Percentiles rank a stretch among this genome's conserved stretches.
phyloP scores from a whole-genome alignment of 2,329 filamentous ascomycete genomes.

The Dryadomyces quercus-mongolicae region DNA sequence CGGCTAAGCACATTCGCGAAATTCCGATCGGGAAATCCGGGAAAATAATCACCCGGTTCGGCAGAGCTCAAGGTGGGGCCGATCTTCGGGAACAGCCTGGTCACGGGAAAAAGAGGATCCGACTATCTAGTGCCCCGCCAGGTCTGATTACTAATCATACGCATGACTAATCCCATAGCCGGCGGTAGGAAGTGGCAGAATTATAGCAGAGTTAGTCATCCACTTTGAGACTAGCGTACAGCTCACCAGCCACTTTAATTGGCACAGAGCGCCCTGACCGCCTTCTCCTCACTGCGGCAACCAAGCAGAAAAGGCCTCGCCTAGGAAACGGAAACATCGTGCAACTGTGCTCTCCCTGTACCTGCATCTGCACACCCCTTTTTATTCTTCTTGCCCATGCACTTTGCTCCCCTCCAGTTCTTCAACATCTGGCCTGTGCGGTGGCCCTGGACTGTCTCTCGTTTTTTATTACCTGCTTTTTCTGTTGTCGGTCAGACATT shows the following conservation, averaged over 20 bases:
- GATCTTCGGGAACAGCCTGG: too few relatives aligned
- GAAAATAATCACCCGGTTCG: too few relatives aligned
- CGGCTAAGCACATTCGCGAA: too few relatives aligned
- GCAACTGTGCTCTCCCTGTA: neutral
- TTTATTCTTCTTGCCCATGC: neutral
- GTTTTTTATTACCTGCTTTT: neutral
- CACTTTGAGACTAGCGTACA: neutral
- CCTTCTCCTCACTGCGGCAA: conserved; percentile 3
- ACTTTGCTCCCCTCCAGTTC: neutral
- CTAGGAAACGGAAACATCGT: neutral
- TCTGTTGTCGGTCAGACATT: too few relatives aligned
- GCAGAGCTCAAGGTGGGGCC: too few relatives aligned
- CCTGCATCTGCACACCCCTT: neutral
- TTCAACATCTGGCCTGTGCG: neutral
- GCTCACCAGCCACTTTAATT: neutral
- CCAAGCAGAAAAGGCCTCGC: neutral
- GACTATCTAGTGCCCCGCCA: too few relatives aligned
- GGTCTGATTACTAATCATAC: too few relatives aligned
- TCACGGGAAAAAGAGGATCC: too few relatives aligned
- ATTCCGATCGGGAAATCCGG: too few relatives aligned
- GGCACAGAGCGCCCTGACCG: neutral
- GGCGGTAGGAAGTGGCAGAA: too few relatives aligned
- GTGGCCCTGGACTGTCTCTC: neutral
- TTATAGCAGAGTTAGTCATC: too few relatives aligned
- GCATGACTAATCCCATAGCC: too few relatives aligned